Evolutionary conservation across 257 asterid genomes (phyloP), one percentile per base, ranked within the genome.

Genomic region (Fraxinus pennsylvanica): DNA sequence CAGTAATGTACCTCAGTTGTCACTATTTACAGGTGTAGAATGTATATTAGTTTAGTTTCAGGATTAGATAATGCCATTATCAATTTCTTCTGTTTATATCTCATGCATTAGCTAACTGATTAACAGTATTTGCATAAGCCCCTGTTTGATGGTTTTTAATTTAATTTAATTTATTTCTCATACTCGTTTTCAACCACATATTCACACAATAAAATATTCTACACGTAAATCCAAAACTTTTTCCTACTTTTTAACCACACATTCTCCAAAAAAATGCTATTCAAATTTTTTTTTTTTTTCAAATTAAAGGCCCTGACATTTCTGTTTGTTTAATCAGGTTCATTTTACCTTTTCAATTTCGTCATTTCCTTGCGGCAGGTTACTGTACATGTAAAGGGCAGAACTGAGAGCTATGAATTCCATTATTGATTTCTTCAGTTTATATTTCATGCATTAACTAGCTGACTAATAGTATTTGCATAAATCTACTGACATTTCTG

Each of bases 341-440:
- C 35, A 70, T 7, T 17, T 71, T 78, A 59, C 39, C 77, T 39
- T 9, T 71, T 38, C 21, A 0, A 6, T 72, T 74, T 80, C 74
- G 32, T 67, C 39, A n/a, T 76, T 79, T 73, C 68, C 27, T 78
- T 81, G 80, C 61, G 32, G 80, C 91, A 96, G 98, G 99, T 96
- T 35, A 90, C 99, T 35, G 99, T 96, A 65, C 99, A 96, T 22
- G 88, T 91, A 68, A 96, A 96, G 85, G 97, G 96, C 76, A 92
- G 76, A 86, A 89, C 99, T 5, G 99, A 96, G 84, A 92, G 99
- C 69, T 96, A 93, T 76, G 99, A 96, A 81, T 96, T 98, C 88
- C 96, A 96, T 71, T 29, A 36, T 50, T 78, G 43, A 29, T 22
- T 74, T 14, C 68, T 74, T 41, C 50, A 10, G 50, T 41, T 41